Evolutionary conservation across 345 rosid species (phyloP).

Genomic region (Linum lewisii): DNA sequence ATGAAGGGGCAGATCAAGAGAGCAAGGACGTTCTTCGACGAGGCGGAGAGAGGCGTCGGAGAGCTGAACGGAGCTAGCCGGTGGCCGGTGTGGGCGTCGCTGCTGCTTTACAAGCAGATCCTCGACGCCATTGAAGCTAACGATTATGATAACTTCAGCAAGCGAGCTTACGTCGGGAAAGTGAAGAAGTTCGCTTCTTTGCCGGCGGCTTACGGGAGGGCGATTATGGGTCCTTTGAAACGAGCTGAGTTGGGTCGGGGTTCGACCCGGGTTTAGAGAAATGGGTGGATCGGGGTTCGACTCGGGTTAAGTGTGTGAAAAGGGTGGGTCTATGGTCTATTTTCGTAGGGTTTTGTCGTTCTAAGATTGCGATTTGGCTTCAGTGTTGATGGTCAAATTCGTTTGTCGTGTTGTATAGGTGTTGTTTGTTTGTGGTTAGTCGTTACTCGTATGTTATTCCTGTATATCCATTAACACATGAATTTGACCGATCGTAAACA

Average conservation of each 20-base stretch:
- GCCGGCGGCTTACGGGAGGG: slow-evolving; percentile 37
- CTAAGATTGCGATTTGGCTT: too few relatives aligned
- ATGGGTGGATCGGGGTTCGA: too few relatives aligned
- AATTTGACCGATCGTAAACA: too few relatives aligned
- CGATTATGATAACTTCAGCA: slow-evolving; percentile 40
- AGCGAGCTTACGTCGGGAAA: slow-evolving; percentile 41
- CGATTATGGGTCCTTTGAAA: slow-evolving; percentile 24
- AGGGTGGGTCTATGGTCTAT: too few relatives aligned
- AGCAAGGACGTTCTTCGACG: slow-evolving; percentile 41
- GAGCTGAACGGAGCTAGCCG: slow-evolving; percentile 37
- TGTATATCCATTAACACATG: too few relatives aligned
- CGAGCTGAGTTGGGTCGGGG: background rate
- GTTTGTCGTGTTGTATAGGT: too few relatives aligned
- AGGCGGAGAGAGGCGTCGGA: slow-evolving; percentile 39
- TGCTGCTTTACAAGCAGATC: slow-evolving; percentile 37
- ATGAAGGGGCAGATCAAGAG: slow-evolving; percentile 45
- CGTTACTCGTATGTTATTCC: too few relatives aligned
- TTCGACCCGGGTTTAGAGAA: too few relatives aligned
- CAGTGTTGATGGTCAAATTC: too few relatives aligned
- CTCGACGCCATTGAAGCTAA: slow-evolving; percentile 43
- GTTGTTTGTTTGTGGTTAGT: too few relatives aligned
- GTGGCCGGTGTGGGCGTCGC: slow-evolving; percentile 49
- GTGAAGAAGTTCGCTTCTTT: slow-evolving; percentile 30
- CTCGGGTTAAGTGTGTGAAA: too few relatives aligned
- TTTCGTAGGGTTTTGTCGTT: too few relatives aligned